phyloP scores from a whole-genome alignment of 1,139 yeast species.

The Saccharomyces hybrid region DNA sequence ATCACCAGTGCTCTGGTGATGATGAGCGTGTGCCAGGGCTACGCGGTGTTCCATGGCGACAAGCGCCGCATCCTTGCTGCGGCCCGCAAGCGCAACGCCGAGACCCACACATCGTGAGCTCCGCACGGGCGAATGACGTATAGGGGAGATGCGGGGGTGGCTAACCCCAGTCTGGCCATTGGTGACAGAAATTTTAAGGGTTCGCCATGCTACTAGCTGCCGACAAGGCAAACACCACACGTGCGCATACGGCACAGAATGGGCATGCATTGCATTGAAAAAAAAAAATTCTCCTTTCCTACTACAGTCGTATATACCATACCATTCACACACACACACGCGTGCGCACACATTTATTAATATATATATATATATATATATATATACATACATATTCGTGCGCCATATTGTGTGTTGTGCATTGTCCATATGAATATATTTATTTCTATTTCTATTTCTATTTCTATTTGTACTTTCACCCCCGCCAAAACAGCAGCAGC shows the following conservation, averaged over 20 bases:
- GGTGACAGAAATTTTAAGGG: neutral
- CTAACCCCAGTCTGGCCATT: neutral
- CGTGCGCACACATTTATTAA: neutral
- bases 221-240: neutral
- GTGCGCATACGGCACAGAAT: neutral
- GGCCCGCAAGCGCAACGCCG: constrained; percentile 40
- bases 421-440: neutral
- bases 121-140: neutral
- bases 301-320: neutral
- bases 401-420: neutral
- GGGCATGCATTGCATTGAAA: neutral
- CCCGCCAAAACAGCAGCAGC: neutral
- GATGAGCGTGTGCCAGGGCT: constrained; percentile 56
- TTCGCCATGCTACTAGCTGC: neutral
- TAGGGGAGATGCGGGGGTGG: neutral
- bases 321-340: neutral
- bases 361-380: neutral
- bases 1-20: constrained; percentile 64
- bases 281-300: neutral
- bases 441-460: neutral
- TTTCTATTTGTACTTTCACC: neutral
- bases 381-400: neutral
- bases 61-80: constrained; percentile 33
- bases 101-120: constrained; percentile 34
- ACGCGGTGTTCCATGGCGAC: constrained; percentile 34